Base-by-base conservation (phyloP, 2,329 filamentous ascomycete species). In the Thelonectria rubi region DNA sequence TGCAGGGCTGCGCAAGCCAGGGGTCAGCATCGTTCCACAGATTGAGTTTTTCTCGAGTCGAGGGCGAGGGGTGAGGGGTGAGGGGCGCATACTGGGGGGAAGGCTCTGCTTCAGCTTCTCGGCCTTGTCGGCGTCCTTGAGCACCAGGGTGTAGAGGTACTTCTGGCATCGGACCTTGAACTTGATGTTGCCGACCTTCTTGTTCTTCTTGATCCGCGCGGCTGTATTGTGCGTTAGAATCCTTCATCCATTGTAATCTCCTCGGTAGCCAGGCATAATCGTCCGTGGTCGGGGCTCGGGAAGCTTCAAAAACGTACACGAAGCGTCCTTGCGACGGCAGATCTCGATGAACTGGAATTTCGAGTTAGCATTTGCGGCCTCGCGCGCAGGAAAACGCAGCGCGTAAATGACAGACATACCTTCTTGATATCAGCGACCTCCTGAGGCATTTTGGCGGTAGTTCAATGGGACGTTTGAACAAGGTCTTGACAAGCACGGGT, bases 61-160 rank as follows among this genome's bases (percentile, higher is more conserved):
- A 53, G 60, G 54, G 39, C 32, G 48, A 45, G 21, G 34, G 39
- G 34, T 32, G 32, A 45, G 21, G 34, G 39, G 34, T 32, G 32
- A 46, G 56, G 54, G 46, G 47, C 64, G 84, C 93, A 77, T 94
- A 99, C 95, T 92, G 76, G 95, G 96, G 77, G 95, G 96, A 71
- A 99, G 88, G 81, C 89, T 93, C 89, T 98, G 94, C 93, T 97
- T 98, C 75, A 99, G 90, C 92, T 99, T 99, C 87, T 98, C 95
- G 83, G 94, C 96, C 92, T 98, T 98, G 81, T 97, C 95, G 78
- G 89, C 88, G 85, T 99, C 95, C 90, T 97, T 97, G 77, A 99
- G 90, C 80, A 97, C 92, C 76, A 99, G 90, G 75, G 95, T 97
- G 91, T 99, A 99, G 75, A 99, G 87, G 87, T 95, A 90, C 78